phyloP scores from a whole-genome alignment of 176 grass and related monocot species.

The Otatea glauca region DNA sequence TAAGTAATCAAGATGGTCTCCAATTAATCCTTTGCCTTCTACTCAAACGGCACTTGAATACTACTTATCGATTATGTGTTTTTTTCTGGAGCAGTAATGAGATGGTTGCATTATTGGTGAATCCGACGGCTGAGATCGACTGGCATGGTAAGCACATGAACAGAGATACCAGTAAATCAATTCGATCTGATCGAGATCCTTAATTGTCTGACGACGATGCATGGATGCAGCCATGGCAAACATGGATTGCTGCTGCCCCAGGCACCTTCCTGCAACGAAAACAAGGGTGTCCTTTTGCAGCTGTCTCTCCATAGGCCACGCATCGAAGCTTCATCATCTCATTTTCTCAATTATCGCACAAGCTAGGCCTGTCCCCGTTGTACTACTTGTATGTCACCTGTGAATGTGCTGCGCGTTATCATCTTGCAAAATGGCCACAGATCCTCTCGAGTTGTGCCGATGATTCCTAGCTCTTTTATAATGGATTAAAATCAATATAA shows the following conservation, averaged over 20 bases:
- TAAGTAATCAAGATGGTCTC: neutral
- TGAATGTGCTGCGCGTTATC: neutral
- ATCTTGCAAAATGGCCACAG: too few relatives aligned
- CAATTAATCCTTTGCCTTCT: neutral
- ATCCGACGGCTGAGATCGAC: neutral
- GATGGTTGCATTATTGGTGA: too few relatives aligned
- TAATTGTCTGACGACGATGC: slow-evolving; percentile 11
- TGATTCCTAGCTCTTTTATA: too few relatives aligned
- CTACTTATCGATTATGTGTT: neutral
- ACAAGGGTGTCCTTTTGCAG: neutral
- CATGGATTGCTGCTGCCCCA: neutral
- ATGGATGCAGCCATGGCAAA: neutral
- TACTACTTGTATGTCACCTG: neutral
- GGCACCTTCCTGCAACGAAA: neutral
- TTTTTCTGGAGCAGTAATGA: neutral
- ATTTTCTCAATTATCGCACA: slow-evolving; percentile 15
- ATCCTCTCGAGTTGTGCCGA: too few relatives aligned
- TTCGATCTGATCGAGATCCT: neutral
- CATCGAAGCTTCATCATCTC: neutral
- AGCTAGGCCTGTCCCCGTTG: too few relatives aligned
- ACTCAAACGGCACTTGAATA: neutral
- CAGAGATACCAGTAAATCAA: neutral
- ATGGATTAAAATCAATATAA: too few relatives aligned
- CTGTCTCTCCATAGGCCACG: neutral
- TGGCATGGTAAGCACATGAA: too few relatives aligned